These are phyloP conservation scores for Dalbergia cultrata DNA, from an alignment of 306 rosid species.

Conservation along the genomic window DNA sequence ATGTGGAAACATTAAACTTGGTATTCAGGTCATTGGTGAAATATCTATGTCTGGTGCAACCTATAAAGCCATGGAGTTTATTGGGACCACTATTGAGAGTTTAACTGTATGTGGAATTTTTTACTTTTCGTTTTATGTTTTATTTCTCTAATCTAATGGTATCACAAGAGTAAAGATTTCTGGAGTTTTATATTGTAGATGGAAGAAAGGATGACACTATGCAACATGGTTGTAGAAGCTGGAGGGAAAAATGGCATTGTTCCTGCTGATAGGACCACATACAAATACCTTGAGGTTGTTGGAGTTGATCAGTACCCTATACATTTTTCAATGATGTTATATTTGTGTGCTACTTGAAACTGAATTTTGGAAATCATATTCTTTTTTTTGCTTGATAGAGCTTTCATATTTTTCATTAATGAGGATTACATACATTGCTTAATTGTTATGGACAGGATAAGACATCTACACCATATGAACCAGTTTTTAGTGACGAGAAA, in stretches of 20 bases:
- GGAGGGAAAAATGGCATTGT: constrained; percentile 89
- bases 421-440: background rate
- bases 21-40: constrained; percentile 83
- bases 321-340: background rate
- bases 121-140: background rate
- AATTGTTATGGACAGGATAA: constrained; percentile 47
- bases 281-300: constrained; percentile 86
- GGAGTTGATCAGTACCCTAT: constrained; percentile 9
- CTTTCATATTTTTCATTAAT: background rate
- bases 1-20: constrained; percentile 23
- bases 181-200: constrained; percentile 52
- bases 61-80: constrained; percentile 90
- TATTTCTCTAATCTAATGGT: background rate
- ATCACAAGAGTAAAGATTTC: constrained; percentile 24
- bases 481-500: constrained; percentile 55
- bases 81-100: constrained; percentile 78
- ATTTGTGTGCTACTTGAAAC: constrained; percentile 22
- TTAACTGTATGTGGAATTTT: constrained; percentile 62
- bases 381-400: background rate
- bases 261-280: constrained; percentile 80
- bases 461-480: constrained; percentile 53
- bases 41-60: constrained; percentile 91
- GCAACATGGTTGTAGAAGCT: constrained; percentile 97
- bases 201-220: constrained; percentile 94
- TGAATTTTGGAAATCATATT: background rate